A percentile compares a stretch with the other conserved stretches of the same genome.
phyloP scores from a whole-genome alignment of 345 rosid species.

The Melastoma malabathricum region DNA sequence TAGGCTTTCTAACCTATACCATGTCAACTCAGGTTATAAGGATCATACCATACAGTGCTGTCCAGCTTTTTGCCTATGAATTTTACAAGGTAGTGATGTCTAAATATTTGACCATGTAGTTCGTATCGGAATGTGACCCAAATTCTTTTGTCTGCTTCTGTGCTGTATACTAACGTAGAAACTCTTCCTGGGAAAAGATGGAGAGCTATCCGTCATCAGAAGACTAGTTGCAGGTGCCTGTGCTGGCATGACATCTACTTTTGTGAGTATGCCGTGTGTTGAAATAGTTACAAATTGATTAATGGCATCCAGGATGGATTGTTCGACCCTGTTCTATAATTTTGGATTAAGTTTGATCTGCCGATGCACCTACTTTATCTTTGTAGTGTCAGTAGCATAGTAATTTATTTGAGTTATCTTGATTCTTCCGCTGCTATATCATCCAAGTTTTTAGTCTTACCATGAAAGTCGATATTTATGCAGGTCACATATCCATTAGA shows the following conservation, averaged over 20 bases:
- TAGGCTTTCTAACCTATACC: constrained; percentile 1
- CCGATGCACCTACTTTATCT: no score
- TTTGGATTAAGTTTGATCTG: no score
- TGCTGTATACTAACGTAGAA: constrained; percentile 54
- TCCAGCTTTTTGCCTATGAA: constrained; percentile 91
- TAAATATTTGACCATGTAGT: not conserved
- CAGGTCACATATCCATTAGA: constrained; percentile 93
- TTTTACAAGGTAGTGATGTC: constrained; percentile 55
- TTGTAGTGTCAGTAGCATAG: no score
- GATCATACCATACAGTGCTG: constrained; percentile 84
- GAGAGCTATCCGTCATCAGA: constrained; percentile 67
- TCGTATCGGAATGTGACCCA: no score
- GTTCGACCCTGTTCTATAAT: no score
- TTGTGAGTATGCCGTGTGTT: constrained; percentile 36
- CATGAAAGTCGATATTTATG: not conserved
- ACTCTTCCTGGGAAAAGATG: constrained; percentile 65
- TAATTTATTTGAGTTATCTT: no score
- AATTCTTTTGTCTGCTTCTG: constrained; percentile 17
- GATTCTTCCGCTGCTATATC: no score
- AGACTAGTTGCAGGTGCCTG: constrained; percentile 98
- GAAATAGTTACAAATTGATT: not conserved
- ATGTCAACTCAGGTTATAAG: constrained; percentile 51
- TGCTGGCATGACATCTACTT: constrained; percentile 99
- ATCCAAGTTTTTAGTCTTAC: no score
- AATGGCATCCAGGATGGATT: no score